Conservation (phyloP, 2,329 filamentous ascomycete species). For the Fusarium paranaense region DNA sequence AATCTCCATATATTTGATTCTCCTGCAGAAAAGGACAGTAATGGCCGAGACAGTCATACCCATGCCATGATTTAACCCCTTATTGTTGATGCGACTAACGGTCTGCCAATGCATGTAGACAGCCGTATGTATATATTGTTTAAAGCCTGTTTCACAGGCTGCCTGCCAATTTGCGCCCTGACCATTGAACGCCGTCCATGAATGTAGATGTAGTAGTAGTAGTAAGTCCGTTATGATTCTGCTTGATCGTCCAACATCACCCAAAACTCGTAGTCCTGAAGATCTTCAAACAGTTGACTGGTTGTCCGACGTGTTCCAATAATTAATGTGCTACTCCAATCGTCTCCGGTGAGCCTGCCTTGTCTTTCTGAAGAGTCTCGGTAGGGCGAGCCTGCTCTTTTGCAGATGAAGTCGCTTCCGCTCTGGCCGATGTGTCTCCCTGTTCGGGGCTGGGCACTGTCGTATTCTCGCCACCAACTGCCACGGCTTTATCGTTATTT, state of each 20-base stretch:
- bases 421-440: neutral
- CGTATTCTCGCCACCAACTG: neutral
- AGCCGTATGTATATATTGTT: slow-evolving; percentile 2
- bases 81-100: neutral
- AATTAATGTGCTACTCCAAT: slow-evolving; percentile 22
- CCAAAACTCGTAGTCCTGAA: neutral
- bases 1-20: neutral
- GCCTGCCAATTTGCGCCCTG: slow-evolving; percentile 23
- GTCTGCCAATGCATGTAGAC: neutral
- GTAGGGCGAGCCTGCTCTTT: neutral
- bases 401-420: neutral
- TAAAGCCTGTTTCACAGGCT: slow-evolving; percentile 16
- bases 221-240: neutral
- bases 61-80: neutral
- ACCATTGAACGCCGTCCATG: slow-evolving; percentile 20
- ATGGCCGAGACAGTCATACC: neutral
- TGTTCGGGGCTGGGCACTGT: neutral
- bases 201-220: slow-evolving; percentile 1
- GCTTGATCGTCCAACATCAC: slow-evolving; percentile 1
- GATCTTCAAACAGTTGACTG: neutral
- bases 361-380: neutral
- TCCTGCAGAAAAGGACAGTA: neutral
- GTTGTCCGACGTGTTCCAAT: neutral
- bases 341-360: neutral
- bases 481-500: neutral